Evolutionary conservation across 2,329 filamentous ascomycete species (phyloP).

Genomic region (Ophiocordyceps camponoti-leonardi): DNA sequence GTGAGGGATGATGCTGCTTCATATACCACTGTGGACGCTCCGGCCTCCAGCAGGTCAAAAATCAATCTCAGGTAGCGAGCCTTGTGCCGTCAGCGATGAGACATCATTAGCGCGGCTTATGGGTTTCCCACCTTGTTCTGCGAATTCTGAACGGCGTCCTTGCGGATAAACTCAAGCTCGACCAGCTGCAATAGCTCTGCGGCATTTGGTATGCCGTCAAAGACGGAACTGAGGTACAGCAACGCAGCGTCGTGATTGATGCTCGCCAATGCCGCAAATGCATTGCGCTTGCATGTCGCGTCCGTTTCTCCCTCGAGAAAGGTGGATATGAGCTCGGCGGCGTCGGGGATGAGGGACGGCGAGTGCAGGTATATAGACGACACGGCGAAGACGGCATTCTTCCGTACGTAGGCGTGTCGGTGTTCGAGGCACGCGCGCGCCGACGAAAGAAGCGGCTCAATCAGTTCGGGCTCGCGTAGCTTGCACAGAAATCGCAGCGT

Average conservation of each 20-base stretch:
- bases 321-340: slow-evolving; percentile 73
- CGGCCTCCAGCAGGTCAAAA: slow-evolving; percentile 88
- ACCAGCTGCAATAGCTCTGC: slow-evolving; percentile 88
- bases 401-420: slow-evolving; percentile 91
- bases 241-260: slow-evolving; percentile 91
- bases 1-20: slow-evolving; percentile 93
- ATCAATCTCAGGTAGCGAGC: slow-evolving; percentile 86
- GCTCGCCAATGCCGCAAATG: slow-evolving; percentile 75
- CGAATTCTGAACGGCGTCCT: slow-evolving; percentile 86
- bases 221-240: slow-evolving; percentile 71
- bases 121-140: slow-evolving; percentile 65
- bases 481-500: slow-evolving; percentile 97
- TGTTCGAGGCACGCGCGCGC: slow-evolving; percentile 87
- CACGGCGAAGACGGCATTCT: slow-evolving; percentile 92
- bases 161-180: slow-evolving; percentile 92
- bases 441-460: slow-evolving; percentile 87
- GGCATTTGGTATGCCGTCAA: slow-evolving; percentile 85
- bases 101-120: slow-evolving; percentile 7
- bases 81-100: slow-evolving; percentile 20
- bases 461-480: slow-evolving; percentile 83
- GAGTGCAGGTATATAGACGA: slow-evolving; percentile 85
- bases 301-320: slow-evolving; percentile 89
- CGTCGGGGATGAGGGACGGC: slow-evolving; percentile 84
- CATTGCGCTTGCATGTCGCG: slow-evolving; percentile 93
- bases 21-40: slow-evolving; percentile 87